These are phyloP conservation scores for Claviceps citrina DNA, from an alignment of 2,329 filamentous ascomycete species.

Conservation along the genomic window DNA sequence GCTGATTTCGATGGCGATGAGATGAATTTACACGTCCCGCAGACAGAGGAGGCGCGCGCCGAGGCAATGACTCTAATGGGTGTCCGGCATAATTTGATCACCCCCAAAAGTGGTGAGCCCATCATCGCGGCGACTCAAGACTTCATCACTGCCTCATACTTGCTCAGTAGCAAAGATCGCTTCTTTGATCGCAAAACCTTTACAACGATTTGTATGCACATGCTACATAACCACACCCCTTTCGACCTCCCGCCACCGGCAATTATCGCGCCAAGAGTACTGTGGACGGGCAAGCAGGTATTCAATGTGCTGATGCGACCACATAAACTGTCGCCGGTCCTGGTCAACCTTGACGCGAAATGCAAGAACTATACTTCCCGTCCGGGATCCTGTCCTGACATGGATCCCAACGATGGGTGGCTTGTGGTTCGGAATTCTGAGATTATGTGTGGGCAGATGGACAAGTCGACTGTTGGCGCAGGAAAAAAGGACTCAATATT, in stretches of 20 bases:
- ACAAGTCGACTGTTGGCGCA: conserved; percentile 91
- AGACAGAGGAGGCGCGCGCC: conserved; percentile 89
- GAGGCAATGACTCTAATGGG: conserved; percentile 96
- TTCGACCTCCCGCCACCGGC: conserved; percentile 79
- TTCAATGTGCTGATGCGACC: conserved; percentile 86
- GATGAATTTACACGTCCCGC: conserved; percentile 96
- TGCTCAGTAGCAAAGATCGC: conserved; percentile 80
- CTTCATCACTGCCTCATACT: conserved; percentile 90
- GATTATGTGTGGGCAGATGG: conserved; percentile 94
- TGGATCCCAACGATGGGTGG: conserved; percentile 80
- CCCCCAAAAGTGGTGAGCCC: conserved; percentile 92
- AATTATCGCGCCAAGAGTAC: conserved; percentile 65
- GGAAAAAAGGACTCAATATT: conserved; percentile 98
- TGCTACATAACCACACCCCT: conserved; percentile 66
- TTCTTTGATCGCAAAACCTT: conserved; percentile 87
- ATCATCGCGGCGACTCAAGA: conserved; percentile 99
- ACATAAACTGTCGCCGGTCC: conserved; percentile 65
- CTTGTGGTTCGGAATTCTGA: conserved; percentile 91
- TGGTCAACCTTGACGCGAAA: conserved; percentile 85
- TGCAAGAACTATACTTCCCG: conserved; percentile 64
- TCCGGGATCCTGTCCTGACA: conserved; percentile 43
- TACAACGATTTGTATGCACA: conserved; percentile 79
- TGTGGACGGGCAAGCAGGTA: conserved; percentile 96
- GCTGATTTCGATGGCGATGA: conserved; percentile 98
- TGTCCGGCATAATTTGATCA: conserved; percentile 89